Evolutionary conservation across 352 stramenopile genomes (phyloP), one percentile per base, ranked within the genome.

Genomic region (Pythium grandisporangium): DNA sequence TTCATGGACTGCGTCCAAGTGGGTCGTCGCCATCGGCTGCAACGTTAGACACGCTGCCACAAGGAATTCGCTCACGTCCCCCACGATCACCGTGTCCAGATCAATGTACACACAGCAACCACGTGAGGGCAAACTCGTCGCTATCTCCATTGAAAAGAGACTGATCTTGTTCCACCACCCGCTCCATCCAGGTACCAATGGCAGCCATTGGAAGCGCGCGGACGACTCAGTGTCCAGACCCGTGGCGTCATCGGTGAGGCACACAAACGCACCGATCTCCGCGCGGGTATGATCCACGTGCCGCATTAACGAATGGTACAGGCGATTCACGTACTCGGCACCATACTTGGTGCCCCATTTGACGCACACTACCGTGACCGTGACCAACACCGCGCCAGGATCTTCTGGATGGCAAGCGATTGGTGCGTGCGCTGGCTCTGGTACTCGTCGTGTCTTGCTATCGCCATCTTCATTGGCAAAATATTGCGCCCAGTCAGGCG

Each of bases 311-410:
- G 57, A 63, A 10, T 50, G 46, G 34, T 57, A 77, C 4, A 93
- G 68, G 22, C 58, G 82, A 50, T 93, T 93, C 8, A 93, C 78
- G 46, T 93, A 93, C n/a, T 82, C 70, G 10, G 72, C 36, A 8
- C 55, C 58, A 48, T 93, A 93, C 48, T 93, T 93, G 38, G 30
- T 53, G n/a, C 81, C 81, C 74, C 78, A 93, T 42, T 93, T 93
- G 37, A 93, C 74, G 34, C 77, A 93, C n/a, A 89, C 48, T 13
- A 91, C 63, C 0, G 68, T 62, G 2, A 84, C 50, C 10, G 35
- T 37, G 12, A 19, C 16, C 19, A 20, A 29, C 34, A 22, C 24
- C 6, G 6, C 33, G n/a, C n/a, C n/a, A n/a, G n/a, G n/a, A n/a
- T n/a, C n/a, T n/a, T n/a, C n/a, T n/a, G n/a, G n/a, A n/a, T n/a